A percentile compares a stretch with the other conserved stretches of the same genome.
phyloP scores from a whole-genome alignment of 208 protist species.

The Phytomonas sp. region DNA sequence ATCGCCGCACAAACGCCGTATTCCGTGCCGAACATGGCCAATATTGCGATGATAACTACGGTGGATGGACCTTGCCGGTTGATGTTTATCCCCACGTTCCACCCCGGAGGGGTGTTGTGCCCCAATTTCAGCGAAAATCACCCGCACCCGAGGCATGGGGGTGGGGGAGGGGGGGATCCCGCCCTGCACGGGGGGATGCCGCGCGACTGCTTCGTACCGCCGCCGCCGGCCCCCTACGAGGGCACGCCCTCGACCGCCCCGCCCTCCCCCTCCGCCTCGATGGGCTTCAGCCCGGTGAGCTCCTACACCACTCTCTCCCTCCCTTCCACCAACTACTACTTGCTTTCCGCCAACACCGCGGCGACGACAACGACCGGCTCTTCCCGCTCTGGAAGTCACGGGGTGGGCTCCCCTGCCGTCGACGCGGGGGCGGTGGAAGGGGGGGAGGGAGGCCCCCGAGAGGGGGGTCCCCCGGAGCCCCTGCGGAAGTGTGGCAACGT shows the following conservation, averaged over 20 bases:
- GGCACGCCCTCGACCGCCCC: not conserved
- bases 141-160: not conserved
- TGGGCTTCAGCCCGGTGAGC: not conserved
- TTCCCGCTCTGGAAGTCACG: not conserved
- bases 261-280: not conserved
- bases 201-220: not conserved
- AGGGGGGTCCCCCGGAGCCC: too few relatives aligned
- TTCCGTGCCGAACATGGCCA: not conserved
- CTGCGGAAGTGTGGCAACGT: conserved; percentile 35
- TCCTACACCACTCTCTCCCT: not conserved
- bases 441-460: not conserved
- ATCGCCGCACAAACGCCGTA: not conserved
- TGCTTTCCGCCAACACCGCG: not conserved
- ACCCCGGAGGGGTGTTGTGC: not conserved
- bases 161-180: not conserved
- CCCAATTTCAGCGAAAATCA: not conserved
- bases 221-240: not conserved
- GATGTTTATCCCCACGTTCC: not conserved
- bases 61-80: not conserved
- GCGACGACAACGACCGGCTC: not conserved
- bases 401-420: not conserved
- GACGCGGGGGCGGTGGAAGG: not conserved
- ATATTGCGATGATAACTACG: not conserved
- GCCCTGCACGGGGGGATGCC: not conserved
- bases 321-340: not conserved